Percentiles rank a stretch among this genome's conserved stretches.
Evolutionary conservation across 78 protist species (phyloP).

Genomic region (Pelomyxa schiedti): DNA sequence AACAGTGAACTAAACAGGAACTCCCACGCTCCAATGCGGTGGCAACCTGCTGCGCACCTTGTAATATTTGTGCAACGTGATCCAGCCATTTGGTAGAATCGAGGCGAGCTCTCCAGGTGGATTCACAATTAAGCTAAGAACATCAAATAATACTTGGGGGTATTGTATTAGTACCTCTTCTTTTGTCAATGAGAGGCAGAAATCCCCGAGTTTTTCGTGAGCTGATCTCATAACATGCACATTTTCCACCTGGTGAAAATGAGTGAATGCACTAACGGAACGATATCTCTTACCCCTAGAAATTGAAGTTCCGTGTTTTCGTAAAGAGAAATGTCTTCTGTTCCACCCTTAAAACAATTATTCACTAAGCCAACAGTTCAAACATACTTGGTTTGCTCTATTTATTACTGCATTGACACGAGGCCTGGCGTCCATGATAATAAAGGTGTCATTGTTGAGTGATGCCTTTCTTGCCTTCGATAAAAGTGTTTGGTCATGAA

Average conservation of each 20-base stretch:
- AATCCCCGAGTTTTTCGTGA: neutral
- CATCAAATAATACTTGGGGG: no score
- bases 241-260: constrained; percentile 67
- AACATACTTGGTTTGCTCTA: constrained; percentile 22
- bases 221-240: constrained; percentile 70
- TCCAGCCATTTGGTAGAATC: neutral
- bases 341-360: no score
- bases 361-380: no score
- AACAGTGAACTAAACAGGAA: constrained; percentile 37
- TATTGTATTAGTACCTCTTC: no score
- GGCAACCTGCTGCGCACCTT: neutral
- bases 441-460: neutral
- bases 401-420: constrained; percentile 63
- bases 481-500: constrained; percentile 24
- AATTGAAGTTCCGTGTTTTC: constrained; percentile 3
- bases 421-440: constrained; percentile 76
- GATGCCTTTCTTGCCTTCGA: neutral
- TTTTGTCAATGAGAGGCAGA: neutral
- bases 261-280: no score
- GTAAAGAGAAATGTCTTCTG: constrained; percentile 49
- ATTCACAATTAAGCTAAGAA: neutral
- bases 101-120: neutral
- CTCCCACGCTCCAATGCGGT: neutral
- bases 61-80: neutral
- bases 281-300: no score